Percentiles rank a stretch among this genome's conserved stretches.
phyloP scores from a whole-genome alignment of 345 rosid genomes.

The Syzygium grande region DNA sequence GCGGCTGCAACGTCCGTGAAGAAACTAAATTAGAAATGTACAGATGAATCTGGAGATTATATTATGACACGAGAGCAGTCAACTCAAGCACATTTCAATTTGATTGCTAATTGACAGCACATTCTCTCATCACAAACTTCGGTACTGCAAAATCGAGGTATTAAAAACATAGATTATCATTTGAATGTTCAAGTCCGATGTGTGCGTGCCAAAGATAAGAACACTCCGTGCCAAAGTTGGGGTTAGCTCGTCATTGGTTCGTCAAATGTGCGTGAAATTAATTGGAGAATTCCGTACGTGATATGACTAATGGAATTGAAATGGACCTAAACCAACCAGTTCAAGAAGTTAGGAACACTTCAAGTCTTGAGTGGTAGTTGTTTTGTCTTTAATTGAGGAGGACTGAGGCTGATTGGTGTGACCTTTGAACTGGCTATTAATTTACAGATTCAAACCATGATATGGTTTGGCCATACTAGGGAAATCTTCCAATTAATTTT shows the following conservation, averaged over 20 bases:
- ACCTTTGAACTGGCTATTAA: neutral
- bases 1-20: neutral
- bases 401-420: neutral
- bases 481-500: accelerated
- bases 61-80: neutral
- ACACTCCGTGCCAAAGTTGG: neutral
- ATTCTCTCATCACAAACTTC: neutral
- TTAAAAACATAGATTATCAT: neutral
- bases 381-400: neutral
- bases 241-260: neutral
- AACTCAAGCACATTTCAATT: neutral
- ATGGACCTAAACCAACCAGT: neutral
- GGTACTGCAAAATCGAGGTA: neutral
- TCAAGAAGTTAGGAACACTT: neutral
- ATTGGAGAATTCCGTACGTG: neutral
- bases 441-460: neutral
- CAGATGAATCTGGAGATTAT: neutral
- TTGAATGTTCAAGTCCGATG: neutral
- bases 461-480: accelerated
- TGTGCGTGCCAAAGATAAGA: neutral
- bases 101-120: neutral
- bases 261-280: neutral
- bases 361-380: neutral
- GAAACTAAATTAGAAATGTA: neutral
- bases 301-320: neutral